Evolutionary conservation across 164 flowering plant genomes (phyloP), one percentile per base, ranked within the genome.

Genomic region (Paratinospora sagittata): DNA sequence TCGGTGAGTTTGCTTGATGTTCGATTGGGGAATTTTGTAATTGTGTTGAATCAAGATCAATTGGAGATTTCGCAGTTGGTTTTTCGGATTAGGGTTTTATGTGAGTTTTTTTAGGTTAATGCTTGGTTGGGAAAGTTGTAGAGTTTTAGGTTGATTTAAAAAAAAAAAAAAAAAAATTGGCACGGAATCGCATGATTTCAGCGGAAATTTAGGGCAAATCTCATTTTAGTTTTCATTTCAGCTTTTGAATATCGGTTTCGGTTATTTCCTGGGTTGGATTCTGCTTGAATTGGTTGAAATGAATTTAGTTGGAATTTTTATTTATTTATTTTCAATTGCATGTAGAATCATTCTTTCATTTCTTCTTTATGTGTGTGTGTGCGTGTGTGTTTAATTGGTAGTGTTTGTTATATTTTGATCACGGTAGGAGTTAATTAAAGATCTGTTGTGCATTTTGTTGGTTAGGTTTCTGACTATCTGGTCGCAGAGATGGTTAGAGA

Each of bases 401-500:
- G 12, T 64, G 26, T 65, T 65, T 3, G 63, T 26, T 61, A 23
- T 61, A 23, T 3, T 21, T 60, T 13, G 63, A 60, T 33, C n/a
- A 7, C 6, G 9, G 13, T 65, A 65, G 47, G 27, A 37, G 24
- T 36, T 65, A 41, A 37, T 39, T 27, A 9, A 12, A 61, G 13
- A 55, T n/a, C 4, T 55, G 61, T 16, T 17, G 26, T 5, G 8
- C 19, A 61, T 30, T 69, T 2, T 58, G 2, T 57, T 24, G 64
- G 14, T 26, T 61, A 27, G 30, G 30, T 26, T 61, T 61, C 17
- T 61, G 30, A 11, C 7, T 23, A 8, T 23, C 61, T n/a, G 36
- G 36, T 8, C 57, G 61, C 23, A 55, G 26, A 83, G 74, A 91
- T 90, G 97, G 92, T 84, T 58, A 77, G 78, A 12, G 90, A 89